A percentile compares a stretch with the other conserved stretches of the same genome.
Evolutionary conservation across 345 rosid genomes (phyloP).

Genomic region (Acer negundo): DNA sequence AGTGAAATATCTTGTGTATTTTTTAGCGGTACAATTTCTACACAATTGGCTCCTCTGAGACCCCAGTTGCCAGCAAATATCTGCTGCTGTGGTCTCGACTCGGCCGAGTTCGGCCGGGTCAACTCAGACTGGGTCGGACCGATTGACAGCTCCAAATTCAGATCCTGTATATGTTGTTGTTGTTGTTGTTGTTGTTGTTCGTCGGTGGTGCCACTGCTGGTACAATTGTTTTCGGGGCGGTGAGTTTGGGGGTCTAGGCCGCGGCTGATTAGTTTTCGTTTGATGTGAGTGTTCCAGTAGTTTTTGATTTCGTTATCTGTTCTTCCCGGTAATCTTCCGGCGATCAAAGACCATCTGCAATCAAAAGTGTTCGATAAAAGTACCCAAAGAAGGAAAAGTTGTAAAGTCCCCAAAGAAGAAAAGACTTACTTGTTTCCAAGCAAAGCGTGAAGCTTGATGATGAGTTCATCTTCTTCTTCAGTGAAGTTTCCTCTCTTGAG

Average conservation of each 20-base stretch:
- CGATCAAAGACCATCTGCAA: slow-evolving; percentile 53
- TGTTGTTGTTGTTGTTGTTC: slow-evolving; percentile 39
- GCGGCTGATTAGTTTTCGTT: slow-evolving; percentile 45
- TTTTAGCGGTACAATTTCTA: slow-evolving; percentile 39
- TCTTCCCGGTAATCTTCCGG: slow-evolving; percentile 53
- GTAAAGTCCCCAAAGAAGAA: no score
- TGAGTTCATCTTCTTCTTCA: slow-evolving; percentile 52
- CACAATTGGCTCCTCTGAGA: slow-evolving; percentile 37
- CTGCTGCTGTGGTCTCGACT: slow-evolving; percentile 37
- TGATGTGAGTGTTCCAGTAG: slow-evolving; percentile 62
- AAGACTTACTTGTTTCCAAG: slow-evolving; percentile 49
- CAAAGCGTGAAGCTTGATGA: slow-evolving; percentile 50
- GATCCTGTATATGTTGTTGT: neutral
- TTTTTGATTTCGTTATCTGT: slow-evolving; percentile 59
- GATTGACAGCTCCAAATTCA: slow-evolving; percentile 57
- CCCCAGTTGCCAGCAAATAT: slow-evolving; percentile 48
- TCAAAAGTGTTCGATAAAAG: neutral
- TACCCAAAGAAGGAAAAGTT: neutral
- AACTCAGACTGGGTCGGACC: slow-evolving; percentile 29
- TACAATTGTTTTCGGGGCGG: slow-evolving; percentile 47
- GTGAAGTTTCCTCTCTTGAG: slow-evolving; percentile 57
- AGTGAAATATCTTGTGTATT: slow-evolving; percentile 24
- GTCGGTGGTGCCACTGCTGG: slow-evolving; percentile 57
- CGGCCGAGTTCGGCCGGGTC: slow-evolving; percentile 36
- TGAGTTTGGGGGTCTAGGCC: slow-evolving; percentile 55